These are phyloP conservation scores for Penicillium sp. DNA, from an alignment of 2,329 filamentous ascomycete genomes.

Conservation along the genomic window DNA sequence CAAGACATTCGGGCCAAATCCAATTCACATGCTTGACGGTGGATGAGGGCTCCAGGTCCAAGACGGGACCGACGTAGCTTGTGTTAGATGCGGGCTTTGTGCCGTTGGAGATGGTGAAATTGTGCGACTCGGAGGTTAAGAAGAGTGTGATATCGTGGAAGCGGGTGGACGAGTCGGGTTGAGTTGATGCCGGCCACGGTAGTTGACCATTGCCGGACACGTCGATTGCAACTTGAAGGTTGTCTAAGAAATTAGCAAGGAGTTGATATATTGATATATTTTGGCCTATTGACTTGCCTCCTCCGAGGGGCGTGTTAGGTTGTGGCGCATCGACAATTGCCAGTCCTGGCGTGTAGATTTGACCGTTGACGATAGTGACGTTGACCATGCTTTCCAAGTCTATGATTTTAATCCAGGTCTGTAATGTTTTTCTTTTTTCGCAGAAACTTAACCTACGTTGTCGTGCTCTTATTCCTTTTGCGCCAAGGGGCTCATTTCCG, in stretches of 20 bases:
- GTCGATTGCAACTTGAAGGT: constrained; percentile 21
- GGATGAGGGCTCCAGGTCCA: constrained; percentile 61
- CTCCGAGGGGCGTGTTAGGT: constrained; percentile 61
- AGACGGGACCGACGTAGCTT: constrained; percentile 60
- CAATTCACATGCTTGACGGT: constrained; percentile 73
- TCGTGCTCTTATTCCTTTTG: neutral
- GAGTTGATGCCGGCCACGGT: constrained; percentile 16
- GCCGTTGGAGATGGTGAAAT: constrained; percentile 67
- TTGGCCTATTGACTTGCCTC: constrained; percentile 54
- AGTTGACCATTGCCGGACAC: constrained; percentile 22
- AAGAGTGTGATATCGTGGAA: constrained; percentile 20
- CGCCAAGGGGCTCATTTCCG: constrained; percentile 22
- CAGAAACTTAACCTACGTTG: neutral
- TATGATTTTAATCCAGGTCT: neutral
- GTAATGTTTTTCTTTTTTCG: neutral
- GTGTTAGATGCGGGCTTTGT: constrained; percentile 48
- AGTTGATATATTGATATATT: neutral
- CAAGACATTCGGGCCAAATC: constrained; percentile 67
- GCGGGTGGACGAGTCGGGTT: constrained; percentile 11
- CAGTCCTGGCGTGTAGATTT: constrained; percentile 68
- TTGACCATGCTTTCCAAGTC: constrained; percentile 9
- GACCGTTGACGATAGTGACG: constrained; percentile 51
- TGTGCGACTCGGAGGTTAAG: constrained; percentile 34
- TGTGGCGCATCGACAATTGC: constrained; percentile 65
- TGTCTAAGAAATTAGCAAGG: constrained; percentile 11